A percentile compares a stretch with the other conserved stretches of the same genome.
These are phyloP conservation scores for Teratosphaeria zuluensis DNA, from an alignment of 2,329 filamentous ascomycete genomes.

Conservation along the genomic window DNA sequence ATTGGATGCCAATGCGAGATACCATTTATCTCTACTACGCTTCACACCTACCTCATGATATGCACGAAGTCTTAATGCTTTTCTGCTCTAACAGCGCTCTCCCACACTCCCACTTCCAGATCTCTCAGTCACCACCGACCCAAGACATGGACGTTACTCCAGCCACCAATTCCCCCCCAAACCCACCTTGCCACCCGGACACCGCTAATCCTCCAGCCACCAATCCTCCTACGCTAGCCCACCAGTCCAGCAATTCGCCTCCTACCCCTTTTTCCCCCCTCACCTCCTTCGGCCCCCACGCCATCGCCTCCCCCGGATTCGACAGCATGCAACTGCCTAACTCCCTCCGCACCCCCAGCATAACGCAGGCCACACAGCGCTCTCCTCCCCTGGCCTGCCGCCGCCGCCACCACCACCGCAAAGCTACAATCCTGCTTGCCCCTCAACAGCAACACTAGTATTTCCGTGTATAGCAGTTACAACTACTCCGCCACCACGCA, in stretches of 20 bases:
- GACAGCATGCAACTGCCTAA: constrained; percentile 17
- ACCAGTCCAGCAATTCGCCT: constrained; percentile 27
- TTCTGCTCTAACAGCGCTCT: too few species aligned
- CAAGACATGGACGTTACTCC: too few species aligned
- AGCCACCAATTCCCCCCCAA: background rate
- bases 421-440: background rate
- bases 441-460: constrained; percentile 23
- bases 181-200: constrained; percentile 14
- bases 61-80: too few species aligned
- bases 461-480: constrained; percentile 48
- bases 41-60: too few species aligned
- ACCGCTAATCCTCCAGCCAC: constrained; percentile 25
- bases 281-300: constrained; percentile 9
- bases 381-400: constrained; percentile 31
- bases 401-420: constrained; percentile 25
- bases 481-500: constrained; percentile 30
- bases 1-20: too few species aligned
- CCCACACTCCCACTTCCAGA: too few species aligned
- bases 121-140: too few species aligned
- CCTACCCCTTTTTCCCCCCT: constrained; percentile 22
- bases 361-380: constrained; percentile 27
- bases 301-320: constrained; percentile 10
- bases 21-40: too few species aligned
- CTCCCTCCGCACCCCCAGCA: constrained; percentile 23
- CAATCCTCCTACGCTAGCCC: constrained; percentile 14